Base-by-base conservation (phyloP, 2,329 filamentous ascomycete species). In the Aureobasidium sp. region DNA sequence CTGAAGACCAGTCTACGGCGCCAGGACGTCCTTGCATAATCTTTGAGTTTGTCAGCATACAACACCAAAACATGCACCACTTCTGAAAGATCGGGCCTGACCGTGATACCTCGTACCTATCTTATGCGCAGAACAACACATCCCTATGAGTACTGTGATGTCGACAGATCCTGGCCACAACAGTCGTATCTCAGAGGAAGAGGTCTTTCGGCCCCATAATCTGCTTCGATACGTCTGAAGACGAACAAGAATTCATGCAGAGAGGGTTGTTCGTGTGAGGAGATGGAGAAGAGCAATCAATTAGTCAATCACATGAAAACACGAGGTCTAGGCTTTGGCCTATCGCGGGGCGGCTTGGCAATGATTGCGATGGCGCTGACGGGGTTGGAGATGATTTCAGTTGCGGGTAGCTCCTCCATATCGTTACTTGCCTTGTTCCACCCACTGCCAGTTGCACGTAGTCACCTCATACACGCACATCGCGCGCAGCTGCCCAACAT, bases 121-220 rank as follows among this genome's bases (percentile, higher is more conserved):
- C n/a, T n/a, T n/a, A n/a, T n/a, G n/a, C n/a, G n/a, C n/a, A n/a
- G n/a, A n/a, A n/a, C n/a, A n/a, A n/a, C n/a, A n/a, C n/a, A n/a
- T n/a, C n/a, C n/a, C n/a, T n/a, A n/a, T n/a, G n/a, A n/a, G n/a
- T n/a, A n/a, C n/a, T n/a, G n/a, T n/a, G n/a, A n/a, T n/a, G n/a
- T n/a, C n/a, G n/a, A n/a, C n/a, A n/a, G n/a, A 78, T 46, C 70
- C 74, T 4, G 70, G 74, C 11, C 74, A 77, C 62, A 66, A 74
- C 40, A 61, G 51, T 21, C 33, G 47, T 11, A 58, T 67, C 40
- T 65, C 65, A 50, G 64, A 57, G 21, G 65, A 69, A n/a, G 67
- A 69, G 64, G 66, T 68, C 10, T n/a, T 69, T 69, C 37, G 67
- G 67, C 4, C 67, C 67, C 3, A 64, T 69, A 7, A 27, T 62